Evolutionary conservation across 2,329 filamentous ascomycete genomes (phyloP).

Genomic region (Aureobasidium sp.): DNA sequence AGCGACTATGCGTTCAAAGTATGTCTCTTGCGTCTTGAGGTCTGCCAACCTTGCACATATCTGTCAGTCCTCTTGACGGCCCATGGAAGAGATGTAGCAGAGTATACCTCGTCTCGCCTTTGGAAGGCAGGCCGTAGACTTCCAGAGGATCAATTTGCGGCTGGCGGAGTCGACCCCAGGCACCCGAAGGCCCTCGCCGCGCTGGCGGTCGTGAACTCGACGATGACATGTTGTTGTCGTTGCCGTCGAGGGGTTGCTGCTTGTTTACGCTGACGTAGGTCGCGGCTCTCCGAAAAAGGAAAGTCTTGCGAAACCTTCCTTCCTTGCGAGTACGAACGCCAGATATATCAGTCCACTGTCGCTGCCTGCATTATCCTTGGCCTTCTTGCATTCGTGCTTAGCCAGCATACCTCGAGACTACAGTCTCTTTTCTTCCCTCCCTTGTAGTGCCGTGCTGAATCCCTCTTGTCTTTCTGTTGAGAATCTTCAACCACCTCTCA

Average conservation of each 20-base stretch:
- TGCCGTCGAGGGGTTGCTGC: slow-evolving; percentile 15
- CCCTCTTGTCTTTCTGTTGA: not conserved
- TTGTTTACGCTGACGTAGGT: slow-evolving; percentile 18
- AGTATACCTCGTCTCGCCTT: slow-evolving; percentile 73
- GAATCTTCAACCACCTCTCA: not conserved
- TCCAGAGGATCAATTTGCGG: slow-evolving; percentile 71
- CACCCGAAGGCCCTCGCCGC: slow-evolving; percentile 41
- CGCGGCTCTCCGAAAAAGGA: not conserved
- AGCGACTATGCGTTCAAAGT: slow-evolving; percentile 80
- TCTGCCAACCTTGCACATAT: slow-evolving; percentile 43
- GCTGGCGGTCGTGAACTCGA: slow-evolving; percentile 21
- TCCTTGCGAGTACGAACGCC: not conserved
- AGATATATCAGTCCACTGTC: not conserved
- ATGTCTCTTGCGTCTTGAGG: slow-evolving; percentile 70
- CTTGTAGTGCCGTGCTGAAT: not conserved
- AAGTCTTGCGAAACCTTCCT: slow-evolving; percentile 6
- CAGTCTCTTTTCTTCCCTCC: not conserved
- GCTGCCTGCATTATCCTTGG: not conserved
- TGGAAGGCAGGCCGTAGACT: slow-evolving; percentile 77
- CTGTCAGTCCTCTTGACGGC: not conserved
- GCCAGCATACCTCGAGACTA: not conserved
- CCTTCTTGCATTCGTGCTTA: too few species aligned
- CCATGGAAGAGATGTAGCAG: not conserved
- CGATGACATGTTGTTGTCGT: slow-evolving; percentile 20
- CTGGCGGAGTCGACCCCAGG: slow-evolving; percentile 67